Base-by-base conservation (phyloP, 441 rosid genomes). In the Erysimum cheiri region DNA sequence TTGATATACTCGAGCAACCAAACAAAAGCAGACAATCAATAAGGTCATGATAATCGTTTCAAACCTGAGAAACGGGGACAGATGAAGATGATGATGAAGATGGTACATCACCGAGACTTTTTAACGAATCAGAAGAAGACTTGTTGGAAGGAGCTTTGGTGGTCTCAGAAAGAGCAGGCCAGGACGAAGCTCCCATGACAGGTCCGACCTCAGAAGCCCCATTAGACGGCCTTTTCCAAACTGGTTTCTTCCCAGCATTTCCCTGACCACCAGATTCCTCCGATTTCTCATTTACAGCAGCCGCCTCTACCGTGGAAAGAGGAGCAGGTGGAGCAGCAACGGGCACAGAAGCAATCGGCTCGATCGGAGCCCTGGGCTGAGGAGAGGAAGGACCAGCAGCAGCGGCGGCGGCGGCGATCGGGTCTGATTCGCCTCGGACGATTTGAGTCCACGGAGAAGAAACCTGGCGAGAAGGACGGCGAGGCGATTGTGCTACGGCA, bases 131-230 rank as follows among this genome's bases (percentile, higher is more conserved):
- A n/a, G 87, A 80, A 40, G 90, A 74, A 6, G 91, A 80, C 63
- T 70, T 87, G 66, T 62, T 84, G 6, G 86, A 73, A 28, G 87
- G 72, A 79, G 73, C 75, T 81, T 85, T 84, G 47, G 89, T 84
- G 6, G 97, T 76, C 78, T 87, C 94, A 3, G 91, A 76, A 49
- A 94, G 80, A 56, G 96, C 87, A n/a, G 99, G 98, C 99, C 99
- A 94, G 1, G 85, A 78, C 39, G 77, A 82, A 47, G 93, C 87
- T 70, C 85, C 99, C 92, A 94, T 94, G 24, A 90, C 88, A 37
- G 86, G 75, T 33, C 78, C 91, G 3, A 69, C 60, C 71, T 86
- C 96, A 53, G 77, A 72, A 7, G 81, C 79, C 5, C 87, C 90
- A 75, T 87, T 87, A 7, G 88, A 84, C 5, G 91, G 98, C 77